A percentile compares a stretch with the other conserved stretches of the same genome.
phyloP scores from a whole-genome alignment of 441 rosid species.

The Aleurites moluccanus region DNA sequence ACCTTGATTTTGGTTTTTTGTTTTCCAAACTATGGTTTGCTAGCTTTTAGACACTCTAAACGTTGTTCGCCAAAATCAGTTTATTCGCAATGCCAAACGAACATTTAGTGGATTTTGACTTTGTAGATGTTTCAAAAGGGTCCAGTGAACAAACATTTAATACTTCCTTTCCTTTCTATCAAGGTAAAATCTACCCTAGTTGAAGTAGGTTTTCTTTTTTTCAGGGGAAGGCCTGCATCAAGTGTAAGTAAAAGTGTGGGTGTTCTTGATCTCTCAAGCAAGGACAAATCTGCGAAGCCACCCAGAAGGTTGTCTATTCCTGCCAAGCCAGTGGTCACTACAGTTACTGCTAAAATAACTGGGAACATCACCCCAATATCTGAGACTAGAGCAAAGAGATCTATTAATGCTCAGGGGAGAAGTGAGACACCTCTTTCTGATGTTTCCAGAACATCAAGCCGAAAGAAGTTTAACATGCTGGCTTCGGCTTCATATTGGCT shows the following conservation, averaged over 20 bases:
- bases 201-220: not conserved
- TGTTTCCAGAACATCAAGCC: conserved; percentile 44
- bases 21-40: too few species aligned
- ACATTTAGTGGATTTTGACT: too few species aligned
- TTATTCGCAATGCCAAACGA: too few species aligned
- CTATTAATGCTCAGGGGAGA: conserved; percentile 35
- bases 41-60: too few species aligned
- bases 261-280: conserved; percentile 62
- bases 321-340: conserved; percentile 41
- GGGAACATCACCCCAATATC: conserved; percentile 57
- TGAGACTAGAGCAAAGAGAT: conserved; percentile 48
- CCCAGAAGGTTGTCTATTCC: conserved; percentile 86
- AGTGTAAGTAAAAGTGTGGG: conserved; percentile 73
- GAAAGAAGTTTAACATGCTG: conserved; percentile 52
- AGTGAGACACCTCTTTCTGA: conserved; percentile 58
- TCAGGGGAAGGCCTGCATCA: conserved; percentile 49
- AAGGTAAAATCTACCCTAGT: too few species aligned
- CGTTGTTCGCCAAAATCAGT: too few species aligned
- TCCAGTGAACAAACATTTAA: too few species aligned
- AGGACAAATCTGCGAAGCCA: conserved; percentile 71
- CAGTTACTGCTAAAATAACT: conserved; percentile 32
- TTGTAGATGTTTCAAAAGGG: too few species aligned
- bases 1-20: too few species aligned
- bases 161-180: too few species aligned
- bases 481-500: conserved; percentile 75